Percentiles rank a stretch among this genome's conserved stretches.
Evolutionary conservation across 371 early-diverging fungal genomes (phyloP).

Genomic region (Rhizopus arrhizus): DNA sequence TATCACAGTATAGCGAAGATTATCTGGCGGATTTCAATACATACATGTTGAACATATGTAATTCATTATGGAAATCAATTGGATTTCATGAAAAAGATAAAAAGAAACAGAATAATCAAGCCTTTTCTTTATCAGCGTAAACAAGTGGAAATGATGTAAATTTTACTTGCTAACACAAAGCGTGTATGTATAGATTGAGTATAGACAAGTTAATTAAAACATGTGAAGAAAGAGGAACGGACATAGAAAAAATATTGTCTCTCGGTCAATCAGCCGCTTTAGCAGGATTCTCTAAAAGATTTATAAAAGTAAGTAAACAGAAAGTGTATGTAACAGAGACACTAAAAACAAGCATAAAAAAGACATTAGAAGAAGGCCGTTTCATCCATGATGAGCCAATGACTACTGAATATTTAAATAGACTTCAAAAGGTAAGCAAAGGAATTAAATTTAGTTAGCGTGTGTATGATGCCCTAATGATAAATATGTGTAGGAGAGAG

Average conservation of each 20-base stretch:
- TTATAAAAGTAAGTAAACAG: constrained; percentile 30
- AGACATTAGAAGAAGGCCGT: constrained; percentile 17
- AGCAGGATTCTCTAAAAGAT: constrained; percentile 50
- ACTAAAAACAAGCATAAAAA: not conserved
- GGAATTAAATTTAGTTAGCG: not conserved
- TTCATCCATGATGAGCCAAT: constrained; percentile 28
- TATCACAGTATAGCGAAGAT: constrained; percentile 26
- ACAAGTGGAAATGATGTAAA: not conserved
- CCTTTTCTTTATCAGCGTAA: constrained; percentile 53
- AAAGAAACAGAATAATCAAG: constrained; percentile 4
- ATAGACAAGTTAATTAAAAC: constrained; percentile 30
- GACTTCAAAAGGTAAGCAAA: constrained; percentile 39
- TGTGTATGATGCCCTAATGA: not conserved
- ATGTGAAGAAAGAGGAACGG: constrained; percentile 38
- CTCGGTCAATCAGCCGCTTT: constrained; percentile 52
- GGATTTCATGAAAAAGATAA: constrained; percentile 36
- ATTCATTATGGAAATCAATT: constrained; percentile 55
- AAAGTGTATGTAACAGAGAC: not conserved
- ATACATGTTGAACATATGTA: constrained; percentile 62
- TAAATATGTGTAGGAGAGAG: constrained; percentile 34
- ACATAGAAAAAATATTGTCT: constrained; percentile 40
- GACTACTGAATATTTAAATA: constrained; percentile 12
- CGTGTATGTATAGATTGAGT: constrained; percentile 20
- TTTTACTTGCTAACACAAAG: not conserved
- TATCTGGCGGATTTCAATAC: constrained; percentile 60